Percentiles rank a stretch among this genome's conserved stretches.
phyloP scores from a whole-genome alignment of 257 asterid genomes.

The Solanum chilense region DNA sequence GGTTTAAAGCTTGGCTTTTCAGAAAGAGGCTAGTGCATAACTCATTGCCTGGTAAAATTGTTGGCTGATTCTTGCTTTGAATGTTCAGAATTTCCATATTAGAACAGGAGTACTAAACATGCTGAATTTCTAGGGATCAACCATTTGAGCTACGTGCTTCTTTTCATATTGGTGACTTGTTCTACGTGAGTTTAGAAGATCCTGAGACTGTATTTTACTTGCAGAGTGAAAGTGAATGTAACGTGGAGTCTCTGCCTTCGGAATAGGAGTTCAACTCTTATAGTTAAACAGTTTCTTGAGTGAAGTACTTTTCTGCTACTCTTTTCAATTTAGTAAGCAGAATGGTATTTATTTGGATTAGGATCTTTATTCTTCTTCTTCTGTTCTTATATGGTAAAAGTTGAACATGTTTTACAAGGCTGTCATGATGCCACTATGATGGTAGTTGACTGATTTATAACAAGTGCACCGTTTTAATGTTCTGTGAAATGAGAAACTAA shows the following conservation, averaged over 20 bases:
- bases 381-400: neutral
- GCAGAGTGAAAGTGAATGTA: neutral
- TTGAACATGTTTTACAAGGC: neutral
- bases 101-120: neutral
- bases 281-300: neutral
- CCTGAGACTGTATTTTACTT: neutral
- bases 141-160: neutral
- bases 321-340: neutral
- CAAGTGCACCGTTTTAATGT: neutral
- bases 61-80: neutral
- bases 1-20: neutral
- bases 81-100: neutral
- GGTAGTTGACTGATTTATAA: neutral
- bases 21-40: neutral
- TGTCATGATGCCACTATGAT: neutral
- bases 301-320: neutral
- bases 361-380: neutral
- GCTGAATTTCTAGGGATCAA: neutral
- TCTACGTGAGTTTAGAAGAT: neutral
- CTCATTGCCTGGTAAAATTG: neutral
- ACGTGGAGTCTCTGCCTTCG: neutral
- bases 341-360: neutral
- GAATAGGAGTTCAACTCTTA: neutral
- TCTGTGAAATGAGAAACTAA: neutral
- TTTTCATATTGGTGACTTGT: neutral